Conservation (phyloP, 2,329 filamentous ascomycete species). For the Teratosphaeria gauchensis region DNA sequence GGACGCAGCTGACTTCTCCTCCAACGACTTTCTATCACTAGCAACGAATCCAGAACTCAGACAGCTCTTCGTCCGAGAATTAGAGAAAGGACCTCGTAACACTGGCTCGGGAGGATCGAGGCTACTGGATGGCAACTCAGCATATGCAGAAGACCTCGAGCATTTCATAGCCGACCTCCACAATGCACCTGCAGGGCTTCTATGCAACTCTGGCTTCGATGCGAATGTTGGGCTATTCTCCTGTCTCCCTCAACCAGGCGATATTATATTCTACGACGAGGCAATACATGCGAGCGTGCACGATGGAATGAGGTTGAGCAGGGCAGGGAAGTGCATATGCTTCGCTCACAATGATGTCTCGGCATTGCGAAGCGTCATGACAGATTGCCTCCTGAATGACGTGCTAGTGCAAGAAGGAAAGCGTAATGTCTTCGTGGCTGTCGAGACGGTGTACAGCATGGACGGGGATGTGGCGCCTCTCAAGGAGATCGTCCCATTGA, state of each 20-base stretch:
- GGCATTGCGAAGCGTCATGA: slow-evolving; percentile 23
- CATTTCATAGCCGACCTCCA: slow-evolving; percentile 51
- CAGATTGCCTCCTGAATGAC: slow-evolving; percentile 22
- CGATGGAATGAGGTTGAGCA: slow-evolving; percentile 62
- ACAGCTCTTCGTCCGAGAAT: slow-evolving; percentile 38
- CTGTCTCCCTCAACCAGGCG: slow-evolving; percentile 37
- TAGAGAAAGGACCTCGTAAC: slow-evolving; percentile 25
- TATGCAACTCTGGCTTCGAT: slow-evolving; percentile 50
- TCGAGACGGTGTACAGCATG: slow-evolving; percentile 73
- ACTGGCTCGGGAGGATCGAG: slow-evolving; percentile 52
- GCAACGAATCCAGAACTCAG: slow-evolving; percentile 40
- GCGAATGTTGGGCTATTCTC: slow-evolving; percentile 41
- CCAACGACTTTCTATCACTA: slow-evolving; percentile 57
- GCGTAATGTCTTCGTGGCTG: slow-evolving; percentile 54
- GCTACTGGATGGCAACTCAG: slow-evolving; percentile 55
- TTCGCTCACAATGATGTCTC: slow-evolving; percentile 51
- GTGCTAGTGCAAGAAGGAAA: slow-evolving; percentile 27
- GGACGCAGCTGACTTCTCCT: slow-evolving; percentile 48
- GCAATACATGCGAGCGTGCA: slow-evolving; percentile 69
- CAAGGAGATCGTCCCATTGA: slow-evolving; percentile 46
- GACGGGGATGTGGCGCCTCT: slow-evolving; percentile 66
- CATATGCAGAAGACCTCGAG: slow-evolving; percentile 51
- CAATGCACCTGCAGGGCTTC: slow-evolving; percentile 44
- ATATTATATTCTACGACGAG: slow-evolving; percentile 59
- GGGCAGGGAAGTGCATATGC: slow-evolving; percentile 38